Base-by-base conservation (phyloP, 176 grass and related monocot genomes). In the Triticum aestivum region DNA sequence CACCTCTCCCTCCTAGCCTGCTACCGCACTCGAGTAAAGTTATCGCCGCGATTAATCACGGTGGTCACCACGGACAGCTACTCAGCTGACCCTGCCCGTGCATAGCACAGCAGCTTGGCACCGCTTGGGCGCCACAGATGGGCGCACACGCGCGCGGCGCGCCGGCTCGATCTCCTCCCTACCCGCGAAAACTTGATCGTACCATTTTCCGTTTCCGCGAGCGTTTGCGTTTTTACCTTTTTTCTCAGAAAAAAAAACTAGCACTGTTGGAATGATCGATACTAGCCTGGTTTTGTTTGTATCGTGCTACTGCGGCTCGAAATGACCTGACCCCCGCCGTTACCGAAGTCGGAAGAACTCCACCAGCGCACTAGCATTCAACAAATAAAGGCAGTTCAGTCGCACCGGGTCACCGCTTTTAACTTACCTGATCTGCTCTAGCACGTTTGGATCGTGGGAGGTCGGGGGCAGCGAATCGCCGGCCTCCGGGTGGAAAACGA, bases 371-470 rank as follows among this genome's bases (percentile, higher is more conserved):
- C 41, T 42, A 11, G 81, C 56, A 3, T n/a, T 5, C 61, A 27
- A 9, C 14, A 75, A 20, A 34, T 51, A 76, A 76, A 65, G 80
- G 35, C 29, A 3, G 35, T 80, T 17, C 42, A 68, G 79, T 45
- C 35, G 29, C 56, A 47, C 27, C 39, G 45, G 80, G 12, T 68
- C 21, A 80, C 85, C 65, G 5, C 62, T 75, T 83, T 47, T 14
- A 61, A 11, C 80, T 90, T 91, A 8, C 89, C 85, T 91, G 89
- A 75, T 59, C 75, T 18, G 81, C 34, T 87, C 18, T 61, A 87
- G 87, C 85, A 91, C 85, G 85, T 73, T 79, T 6, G 74, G 38
- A 51, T 77, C 61, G 29, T 56, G 30, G 24, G 11, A 13, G 13
- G 18, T 5, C 9, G 20, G 34, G 34, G 68, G 15, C 26, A 73